Conservation (phyloP, 345 rosid species). For the Aquilaria sinensis region DNA sequence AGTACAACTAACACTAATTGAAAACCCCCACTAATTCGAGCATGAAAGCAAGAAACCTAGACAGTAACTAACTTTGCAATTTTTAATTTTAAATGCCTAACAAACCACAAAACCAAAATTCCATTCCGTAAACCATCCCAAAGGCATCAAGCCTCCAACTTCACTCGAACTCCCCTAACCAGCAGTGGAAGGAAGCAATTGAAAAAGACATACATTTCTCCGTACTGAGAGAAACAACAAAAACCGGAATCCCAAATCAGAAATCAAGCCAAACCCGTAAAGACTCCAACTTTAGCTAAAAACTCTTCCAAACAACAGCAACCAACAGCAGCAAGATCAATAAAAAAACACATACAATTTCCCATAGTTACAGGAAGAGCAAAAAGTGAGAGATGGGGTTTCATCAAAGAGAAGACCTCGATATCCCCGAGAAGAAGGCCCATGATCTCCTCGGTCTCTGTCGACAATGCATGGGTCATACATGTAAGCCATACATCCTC, state of each 20-base stretch:
- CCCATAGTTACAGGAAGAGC: not conserved
- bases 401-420: constrained; percentile 40
- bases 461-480: constrained; percentile 93
- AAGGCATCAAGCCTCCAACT: no score
- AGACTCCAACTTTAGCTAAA: not conserved
- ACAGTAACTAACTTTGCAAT: no score
- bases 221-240: no score
- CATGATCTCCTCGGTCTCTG: constrained; percentile 99
- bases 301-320: not conserved
- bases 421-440: constrained; percentile 98
- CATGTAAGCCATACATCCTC: constrained; percentile 98
- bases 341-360: not conserved
- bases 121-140: no score
- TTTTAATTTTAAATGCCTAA: no score
- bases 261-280: not conserved
- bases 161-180: no score
- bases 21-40: no score
- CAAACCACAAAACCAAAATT: no score
- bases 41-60: no score
- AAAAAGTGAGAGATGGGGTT: not conserved
- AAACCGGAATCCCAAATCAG: constrained; percentile 3
- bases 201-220: no score
- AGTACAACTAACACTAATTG: no score
- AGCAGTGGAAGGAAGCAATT: no score
- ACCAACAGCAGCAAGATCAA: not conserved